Percentiles rank a stretch among this genome's conserved stretches.
These are phyloP conservation scores for Rhodotorula glutinis DNA, from an alignment of 1,284 basidiomycete genomes.

Conservation along the genomic window DNA sequence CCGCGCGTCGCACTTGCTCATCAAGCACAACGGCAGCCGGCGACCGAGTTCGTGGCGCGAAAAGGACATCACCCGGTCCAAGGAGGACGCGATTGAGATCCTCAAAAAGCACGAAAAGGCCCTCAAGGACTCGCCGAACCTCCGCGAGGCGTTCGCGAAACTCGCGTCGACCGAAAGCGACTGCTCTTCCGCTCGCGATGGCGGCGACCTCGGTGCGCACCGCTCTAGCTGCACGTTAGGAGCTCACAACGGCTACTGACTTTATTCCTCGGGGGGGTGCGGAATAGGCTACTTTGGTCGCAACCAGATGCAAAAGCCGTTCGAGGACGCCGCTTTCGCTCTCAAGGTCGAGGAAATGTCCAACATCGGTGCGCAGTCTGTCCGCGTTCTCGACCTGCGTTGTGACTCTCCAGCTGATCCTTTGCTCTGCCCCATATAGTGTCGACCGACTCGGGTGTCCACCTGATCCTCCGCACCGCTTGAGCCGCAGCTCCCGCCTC, in stretches of 20 bases:
- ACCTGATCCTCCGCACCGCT: slow-evolving; percentile 85
- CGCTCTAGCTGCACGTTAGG: not conserved
- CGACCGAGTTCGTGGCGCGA: slow-evolving; percentile 89
- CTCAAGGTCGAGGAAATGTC: slow-evolving; percentile 81
- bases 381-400: not conserved
- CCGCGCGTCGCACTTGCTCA: slow-evolving; percentile 87
- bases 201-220: slow-evolving; percentile 67
- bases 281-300: slow-evolving; percentile 65
- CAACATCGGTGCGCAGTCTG: slow-evolving; percentile 54
- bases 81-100: slow-evolving; percentile 73
- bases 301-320: slow-evolving; percentile 96
- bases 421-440: slow-evolving; percentile 49
- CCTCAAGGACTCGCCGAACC: slow-evolving; percentile 50
- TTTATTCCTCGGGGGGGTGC: not conserved
- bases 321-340: slow-evolving; percentile 84
- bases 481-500: slow-evolving; percentile 54
- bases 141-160: slow-evolving; percentile 59
- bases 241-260: no score
- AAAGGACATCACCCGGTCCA: slow-evolving; percentile 52
- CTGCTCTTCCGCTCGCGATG: slow-evolving; percentile 75
- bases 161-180: slow-evolving; percentile 76
- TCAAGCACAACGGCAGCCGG: slow-evolving; percentile 85
- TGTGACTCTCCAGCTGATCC: not conserved
- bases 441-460: slow-evolving; percentile 92
- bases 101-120: slow-evolving; percentile 60